Percentiles rank a stretch among this genome's conserved stretches.
Evolutionary conservation across 139 green algal species (phyloP).

Genomic region (Diplosphaera chodatii): DNA sequence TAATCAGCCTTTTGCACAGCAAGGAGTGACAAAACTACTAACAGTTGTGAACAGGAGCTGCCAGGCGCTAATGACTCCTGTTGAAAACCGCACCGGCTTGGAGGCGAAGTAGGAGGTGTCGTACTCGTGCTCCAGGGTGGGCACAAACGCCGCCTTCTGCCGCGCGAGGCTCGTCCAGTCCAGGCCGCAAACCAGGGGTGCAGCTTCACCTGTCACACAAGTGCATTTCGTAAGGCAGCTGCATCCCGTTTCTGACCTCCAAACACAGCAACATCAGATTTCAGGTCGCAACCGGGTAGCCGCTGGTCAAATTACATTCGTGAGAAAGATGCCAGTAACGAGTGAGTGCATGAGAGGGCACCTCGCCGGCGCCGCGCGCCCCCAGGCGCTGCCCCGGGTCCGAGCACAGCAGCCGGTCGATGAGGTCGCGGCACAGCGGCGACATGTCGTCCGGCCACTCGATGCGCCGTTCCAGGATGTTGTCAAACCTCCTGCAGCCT

Average conservation of each 20-base stretch:
- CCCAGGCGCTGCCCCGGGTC: constrained; percentile 67
- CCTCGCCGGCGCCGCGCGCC: constrained; percentile 33
- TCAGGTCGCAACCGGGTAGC: no score
- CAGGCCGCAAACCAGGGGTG: constrained; percentile 75
- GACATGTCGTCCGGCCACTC: constrained; percentile 64
- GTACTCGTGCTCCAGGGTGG: constrained; percentile 41
- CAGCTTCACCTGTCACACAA: constrained; percentile 66
- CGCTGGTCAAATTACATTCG: no score
- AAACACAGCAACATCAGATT: no score
- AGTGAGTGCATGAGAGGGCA: neutral
- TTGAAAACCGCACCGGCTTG: constrained; percentile 8
- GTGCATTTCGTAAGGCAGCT: no score
- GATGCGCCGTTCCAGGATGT: constrained; percentile 80
- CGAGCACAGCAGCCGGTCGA: constrained; percentile 65
- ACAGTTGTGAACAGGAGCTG: no score
- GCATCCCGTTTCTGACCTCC: no score
- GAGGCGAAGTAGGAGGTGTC: constrained; percentile 69
- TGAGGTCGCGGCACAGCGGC: constrained; percentile 71
- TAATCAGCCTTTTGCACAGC: neutral
- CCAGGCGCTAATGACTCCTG: neutral
- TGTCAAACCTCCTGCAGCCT: constrained; percentile 80
- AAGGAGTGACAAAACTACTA: no score
- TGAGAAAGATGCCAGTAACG: neutral
- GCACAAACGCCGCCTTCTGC: constrained; percentile 76
- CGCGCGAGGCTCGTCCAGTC: constrained; percentile 67